Base-by-base conservation (phyloP, 169 alveolate species). In the Cytauxzoon felis region DNA sequence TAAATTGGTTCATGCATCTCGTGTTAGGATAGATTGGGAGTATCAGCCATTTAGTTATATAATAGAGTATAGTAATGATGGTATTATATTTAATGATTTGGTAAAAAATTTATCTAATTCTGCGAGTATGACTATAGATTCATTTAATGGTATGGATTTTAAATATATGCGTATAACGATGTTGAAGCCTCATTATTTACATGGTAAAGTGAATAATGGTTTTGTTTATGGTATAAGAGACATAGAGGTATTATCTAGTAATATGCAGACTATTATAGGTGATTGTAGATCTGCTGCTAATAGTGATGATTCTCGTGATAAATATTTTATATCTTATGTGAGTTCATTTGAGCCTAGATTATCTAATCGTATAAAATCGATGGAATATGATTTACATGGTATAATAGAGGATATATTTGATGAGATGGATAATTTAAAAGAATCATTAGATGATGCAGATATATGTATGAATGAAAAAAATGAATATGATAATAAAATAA, bases 281-380 rank as follows among this genome's bases (percentile, higher is more conserved):
- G 83, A 87, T 48, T 92, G 96, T 67, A 73, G 91, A 48, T 91
- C 89, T 40, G 94, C 95, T 1, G 96, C 96, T 13, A 87, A 87
- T 45, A 80, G 92, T 18, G 86, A 83, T 48, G 96, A 92, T 50
- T 95, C 96, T 1, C 80, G 96, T 53, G 96, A 91, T 59, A 92
- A 92, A 49, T 92, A 91, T 69, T 92, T 92, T 45, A 87, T 92
- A 23, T 88, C 87, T 33, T 92, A 91, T 64, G 92, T 89, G 21
- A 79, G 91, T 1, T 78, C 76, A 13, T 89, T 86, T 45, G 92
- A 92, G 51, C 62, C 89, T 19, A 73, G 47, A 18, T 66, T 92
- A 30, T 84, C 94, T 3, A 54, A 70, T 8, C 78, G 79, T 60
- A 71, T 91, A 34, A 80, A 79, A 30, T 54, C 83, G 23, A 76